A percentile compares a stretch with the other conserved stretches of the same genome.
Evolutionary conservation across 73 alveolate species (phyloP).

Genomic region (Tetrahymena malaccensis): DNA sequence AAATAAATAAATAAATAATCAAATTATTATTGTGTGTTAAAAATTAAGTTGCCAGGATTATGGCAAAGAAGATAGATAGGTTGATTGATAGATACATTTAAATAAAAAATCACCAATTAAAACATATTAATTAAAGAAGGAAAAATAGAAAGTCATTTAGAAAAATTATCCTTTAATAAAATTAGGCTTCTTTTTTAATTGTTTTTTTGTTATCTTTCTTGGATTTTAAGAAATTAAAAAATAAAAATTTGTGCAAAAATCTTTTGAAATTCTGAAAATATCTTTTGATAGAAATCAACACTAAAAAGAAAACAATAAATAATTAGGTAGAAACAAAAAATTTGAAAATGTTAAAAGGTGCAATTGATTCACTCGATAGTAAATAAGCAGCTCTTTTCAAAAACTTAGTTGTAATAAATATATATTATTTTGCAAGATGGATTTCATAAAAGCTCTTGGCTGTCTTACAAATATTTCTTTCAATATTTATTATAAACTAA

Average conservation of each 20-base stretch:
- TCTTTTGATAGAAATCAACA: background rate
- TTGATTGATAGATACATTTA: background rate
- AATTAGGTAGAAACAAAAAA: background rate
- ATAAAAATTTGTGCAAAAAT: background rate
- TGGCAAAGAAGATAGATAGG: background rate
- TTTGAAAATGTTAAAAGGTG: background rate
- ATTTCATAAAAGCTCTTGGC: background rate
- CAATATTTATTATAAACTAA: background rate
- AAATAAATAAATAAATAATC: too few species aligned
- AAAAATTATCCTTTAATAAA: background rate
- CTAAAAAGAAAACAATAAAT: background rate
- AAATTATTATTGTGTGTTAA: too few species aligned
- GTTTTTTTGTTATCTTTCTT: background rate
- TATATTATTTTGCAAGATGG: background rate
- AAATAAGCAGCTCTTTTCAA: background rate
- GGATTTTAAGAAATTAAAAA: background rate
- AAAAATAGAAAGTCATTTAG: background rate
- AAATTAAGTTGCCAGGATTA: too few species aligned
- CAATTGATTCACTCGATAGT: background rate
- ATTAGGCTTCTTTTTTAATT: background rate
- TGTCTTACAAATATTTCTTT: background rate
- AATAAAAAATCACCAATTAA: background rate
- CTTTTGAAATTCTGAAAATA: background rate
- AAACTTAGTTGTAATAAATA: background rate
- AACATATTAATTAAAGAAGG: background rate